These are phyloP conservation scores for Wickerhamomyces sydowiorum DNA, from an alignment of 805 yeast genomes.

Conservation along the genomic window DNA sequence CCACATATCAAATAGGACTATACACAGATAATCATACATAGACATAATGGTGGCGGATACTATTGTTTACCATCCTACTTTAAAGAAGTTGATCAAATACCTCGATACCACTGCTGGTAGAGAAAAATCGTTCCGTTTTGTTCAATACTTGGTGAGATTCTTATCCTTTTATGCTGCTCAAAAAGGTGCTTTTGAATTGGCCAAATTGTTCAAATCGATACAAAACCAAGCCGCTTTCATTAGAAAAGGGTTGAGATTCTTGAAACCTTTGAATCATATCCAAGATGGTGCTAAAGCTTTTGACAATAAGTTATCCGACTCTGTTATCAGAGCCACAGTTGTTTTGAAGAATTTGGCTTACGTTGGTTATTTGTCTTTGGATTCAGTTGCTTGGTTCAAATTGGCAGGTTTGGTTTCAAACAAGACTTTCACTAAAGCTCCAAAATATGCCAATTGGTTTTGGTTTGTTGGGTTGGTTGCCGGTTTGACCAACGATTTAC, in stretches of 20 bases:
- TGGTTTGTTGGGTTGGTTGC: slow-evolving; percentile 73
- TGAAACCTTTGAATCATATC: slow-evolving; percentile 73
- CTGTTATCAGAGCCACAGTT: slow-evolving; percentile 44
- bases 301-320: slow-evolving; percentile 67
- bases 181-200: slow-evolving; percentile 44
- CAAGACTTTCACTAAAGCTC: slow-evolving; percentile 41
- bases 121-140: slow-evolving; percentile 72
- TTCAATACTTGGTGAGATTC: slow-evolving; percentile 78
- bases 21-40: background rate
- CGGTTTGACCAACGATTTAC: slow-evolving; percentile 53
- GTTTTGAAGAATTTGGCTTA: slow-evolving; percentile 55
- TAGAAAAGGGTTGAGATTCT: slow-evolving; percentile 79
- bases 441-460: slow-evolving; percentile 58
- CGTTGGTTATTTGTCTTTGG: slow-evolving; percentile 58
- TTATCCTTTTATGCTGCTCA: slow-evolving; percentile 55
- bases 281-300: slow-evolving; percentile 62
- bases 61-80: slow-evolving; percentile 67
- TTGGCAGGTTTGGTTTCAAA: slow-evolving; percentile 48
- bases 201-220: slow-evolving; percentile 46
- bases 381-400: slow-evolving; percentile 53
- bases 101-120: slow-evolving; percentile 68
- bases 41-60: slow-evolving; percentile 58
- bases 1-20: background rate
- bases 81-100: slow-evolving; percentile 54
- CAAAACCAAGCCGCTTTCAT: slow-evolving; percentile 60